Evolutionary conservation across 2,329 filamentous ascomycete genomes (phyloP).

Genomic region (Xylariaceae sp.): DNA sequence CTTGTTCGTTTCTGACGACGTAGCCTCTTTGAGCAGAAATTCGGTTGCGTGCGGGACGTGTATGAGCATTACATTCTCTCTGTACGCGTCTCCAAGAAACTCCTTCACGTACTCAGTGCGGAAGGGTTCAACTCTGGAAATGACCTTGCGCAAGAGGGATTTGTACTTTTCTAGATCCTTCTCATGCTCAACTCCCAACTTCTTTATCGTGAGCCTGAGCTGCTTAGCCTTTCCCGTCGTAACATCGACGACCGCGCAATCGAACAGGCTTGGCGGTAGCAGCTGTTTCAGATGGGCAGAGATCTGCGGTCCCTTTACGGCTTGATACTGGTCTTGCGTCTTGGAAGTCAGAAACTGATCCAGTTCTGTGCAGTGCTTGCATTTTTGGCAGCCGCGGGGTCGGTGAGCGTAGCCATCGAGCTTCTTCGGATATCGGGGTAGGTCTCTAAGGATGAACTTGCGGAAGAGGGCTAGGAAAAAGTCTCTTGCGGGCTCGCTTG

Average conservation of each 20-base stretch:
- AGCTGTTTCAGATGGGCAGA: slow-evolving; percentile 1
- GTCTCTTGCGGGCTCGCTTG: slow-evolving; percentile 4
- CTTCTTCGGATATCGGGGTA: slow-evolving; percentile 1
- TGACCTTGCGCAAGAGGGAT: background rate
- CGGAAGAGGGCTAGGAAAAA: slow-evolving; percentile 7
- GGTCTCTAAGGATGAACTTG: slow-evolving; percentile 7
- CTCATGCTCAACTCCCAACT: background rate
- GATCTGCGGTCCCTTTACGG: background rate
- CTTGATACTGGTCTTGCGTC: background rate
- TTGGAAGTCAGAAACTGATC: slow-evolving; percentile 5
- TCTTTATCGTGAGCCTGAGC: background rate
- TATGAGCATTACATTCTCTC: background rate
- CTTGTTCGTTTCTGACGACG: too few relatives aligned
- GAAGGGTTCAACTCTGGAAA: background rate
- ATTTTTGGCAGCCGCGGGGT: slow-evolving; percentile 1
- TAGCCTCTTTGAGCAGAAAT: background rate
- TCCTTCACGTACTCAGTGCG: background rate
- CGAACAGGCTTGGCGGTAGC: background rate
- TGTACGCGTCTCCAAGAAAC: background rate
- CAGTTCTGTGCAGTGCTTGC: slow-evolving; percentile 8
- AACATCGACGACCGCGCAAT: background rate
- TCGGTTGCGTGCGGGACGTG: background rate
- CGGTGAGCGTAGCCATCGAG: slow-evolving; percentile 2
- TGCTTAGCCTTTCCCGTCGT: background rate
- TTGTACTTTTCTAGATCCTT: background rate